These are phyloP conservation scores for Heritiera fomes DNA, from an alignment of 345 rosid species.

Conservation along the genomic window DNA sequence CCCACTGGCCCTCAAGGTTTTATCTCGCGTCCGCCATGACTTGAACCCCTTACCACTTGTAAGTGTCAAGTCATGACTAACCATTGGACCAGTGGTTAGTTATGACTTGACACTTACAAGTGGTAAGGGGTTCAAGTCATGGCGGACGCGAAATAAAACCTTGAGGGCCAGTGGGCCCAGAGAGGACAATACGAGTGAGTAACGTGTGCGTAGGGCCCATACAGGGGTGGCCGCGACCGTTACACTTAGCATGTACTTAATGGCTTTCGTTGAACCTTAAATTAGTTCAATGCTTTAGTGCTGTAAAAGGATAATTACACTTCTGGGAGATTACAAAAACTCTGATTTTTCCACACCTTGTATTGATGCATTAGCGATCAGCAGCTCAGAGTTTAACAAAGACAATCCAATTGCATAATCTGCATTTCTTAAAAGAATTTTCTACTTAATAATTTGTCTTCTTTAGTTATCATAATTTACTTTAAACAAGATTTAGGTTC, in stretches of 20 bases:
- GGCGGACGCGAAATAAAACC: too few species aligned
- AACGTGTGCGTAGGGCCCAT: too few species aligned
- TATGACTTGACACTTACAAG: too few species aligned
- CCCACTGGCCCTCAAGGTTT: too few species aligned
- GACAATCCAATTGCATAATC: not conserved
- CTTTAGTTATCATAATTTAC: not conserved
- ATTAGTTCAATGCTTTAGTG: not conserved
- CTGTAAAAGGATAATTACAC: not conserved
- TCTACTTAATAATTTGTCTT: not conserved
- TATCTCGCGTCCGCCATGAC: too few species aligned
- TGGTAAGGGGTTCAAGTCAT: too few species aligned
- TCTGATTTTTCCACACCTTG: not conserved
- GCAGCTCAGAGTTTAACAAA: not conserved
- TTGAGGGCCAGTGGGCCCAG: too few species aligned
- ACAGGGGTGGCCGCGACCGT: too few species aligned
- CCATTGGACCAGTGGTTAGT: too few species aligned
- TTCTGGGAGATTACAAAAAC: not conserved
- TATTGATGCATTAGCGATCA: not conserved
- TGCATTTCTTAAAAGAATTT: not conserved
- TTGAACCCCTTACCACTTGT: too few species aligned
- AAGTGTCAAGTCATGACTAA: too few species aligned
- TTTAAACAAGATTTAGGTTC: constrained; percentile 4
- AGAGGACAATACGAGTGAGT: too few species aligned
- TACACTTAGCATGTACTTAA: not conserved
- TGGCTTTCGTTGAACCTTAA: not conserved